Percentiles rank a stretch among this genome's conserved stretches.
These are phyloP conservation scores for Miscanthus sacchariflorus DNA, from an alignment of 202 grass and related monocot species.

Conservation along the genomic window DNA sequence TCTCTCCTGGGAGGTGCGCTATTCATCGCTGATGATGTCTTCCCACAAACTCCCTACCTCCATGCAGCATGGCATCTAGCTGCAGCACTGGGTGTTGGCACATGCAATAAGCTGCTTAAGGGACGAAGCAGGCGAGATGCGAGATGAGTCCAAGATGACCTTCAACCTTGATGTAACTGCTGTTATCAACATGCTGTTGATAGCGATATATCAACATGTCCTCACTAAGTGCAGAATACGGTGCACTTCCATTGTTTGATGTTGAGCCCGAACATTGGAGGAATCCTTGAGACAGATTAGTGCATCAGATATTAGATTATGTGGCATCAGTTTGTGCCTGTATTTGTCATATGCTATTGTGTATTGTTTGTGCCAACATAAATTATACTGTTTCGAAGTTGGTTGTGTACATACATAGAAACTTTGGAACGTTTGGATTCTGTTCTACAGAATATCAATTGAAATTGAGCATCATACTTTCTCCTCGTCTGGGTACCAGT, in stretches of 20 bases:
- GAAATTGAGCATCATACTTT: too few species aligned
- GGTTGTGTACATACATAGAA: not conserved
- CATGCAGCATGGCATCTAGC: slow-evolving; percentile 94
- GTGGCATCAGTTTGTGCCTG: not conserved
- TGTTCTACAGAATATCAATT: not conserved
- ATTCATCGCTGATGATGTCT: slow-evolving; percentile 86
- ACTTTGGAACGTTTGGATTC: not conserved
- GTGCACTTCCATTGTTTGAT: slow-evolving; percentile 36
- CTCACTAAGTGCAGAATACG: not conserved
- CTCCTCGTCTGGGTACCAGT: too few species aligned
- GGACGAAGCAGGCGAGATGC: slow-evolving; percentile 34
- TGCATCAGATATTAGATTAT: not conserved
- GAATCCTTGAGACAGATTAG: not conserved
- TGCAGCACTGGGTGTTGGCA: slow-evolving; percentile 74
- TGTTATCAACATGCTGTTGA: slow-evolving; percentile 33
- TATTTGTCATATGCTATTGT: not conserved
- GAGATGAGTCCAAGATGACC: not conserved
- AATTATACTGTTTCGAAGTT: not conserved
- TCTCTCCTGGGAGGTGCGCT: slow-evolving; percentile 81
- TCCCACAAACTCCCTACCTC: slow-evolving; percentile 74
- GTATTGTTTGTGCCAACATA: not conserved
- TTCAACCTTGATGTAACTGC: not conserved
- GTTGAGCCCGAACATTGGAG: not conserved
- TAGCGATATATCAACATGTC: slow-evolving; percentile 25
- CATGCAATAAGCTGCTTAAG: slow-evolving; percentile 93